phyloP scores from a whole-genome alignment of 441 rosid species.

The Corymbia calophylla region DNA sequence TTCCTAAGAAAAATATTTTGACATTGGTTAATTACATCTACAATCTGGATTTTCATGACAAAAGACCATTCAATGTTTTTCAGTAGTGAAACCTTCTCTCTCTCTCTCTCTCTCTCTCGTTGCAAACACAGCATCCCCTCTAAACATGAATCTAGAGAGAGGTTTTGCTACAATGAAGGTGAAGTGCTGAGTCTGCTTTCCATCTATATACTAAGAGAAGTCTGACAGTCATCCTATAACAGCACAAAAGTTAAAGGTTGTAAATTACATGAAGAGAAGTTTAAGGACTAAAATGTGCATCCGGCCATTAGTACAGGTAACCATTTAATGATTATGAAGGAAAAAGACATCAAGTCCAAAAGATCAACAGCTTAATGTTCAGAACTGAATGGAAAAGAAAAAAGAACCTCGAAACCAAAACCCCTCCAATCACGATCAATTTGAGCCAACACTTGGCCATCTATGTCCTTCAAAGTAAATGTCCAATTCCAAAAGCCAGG shows the following conservation, averaged over 20 bases:
- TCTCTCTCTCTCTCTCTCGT: not conserved
- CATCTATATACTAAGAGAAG: not conserved
- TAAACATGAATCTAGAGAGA: not conserved
- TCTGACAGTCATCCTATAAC: not conserved
- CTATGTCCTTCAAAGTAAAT: constrained; percentile 74
- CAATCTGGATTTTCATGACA: not conserved
- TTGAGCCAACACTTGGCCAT: constrained; percentile 72
- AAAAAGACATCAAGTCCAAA: not conserved
- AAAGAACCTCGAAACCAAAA: constrained; percentile 86
- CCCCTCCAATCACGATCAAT: constrained; percentile 99
- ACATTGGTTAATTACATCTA: not conserved
- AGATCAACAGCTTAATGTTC: not conserved
- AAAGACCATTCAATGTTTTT: not conserved
- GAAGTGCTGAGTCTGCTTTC: not conserved
- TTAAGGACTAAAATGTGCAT: not conserved
- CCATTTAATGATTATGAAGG: not conserved
- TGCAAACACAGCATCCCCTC: not conserved
- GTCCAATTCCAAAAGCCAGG: constrained; percentile 99
- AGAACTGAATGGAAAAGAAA: not conserved
- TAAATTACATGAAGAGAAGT: not conserved
- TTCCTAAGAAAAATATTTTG: not conserved
- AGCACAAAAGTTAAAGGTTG: not conserved
- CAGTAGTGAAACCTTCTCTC: not conserved
- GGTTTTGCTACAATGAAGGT: not conserved
- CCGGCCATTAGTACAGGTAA: not conserved